Conservation (phyloP, 2,329 filamentous ascomycete genomes). For the Alternaria novae-zelandiae region DNA sequence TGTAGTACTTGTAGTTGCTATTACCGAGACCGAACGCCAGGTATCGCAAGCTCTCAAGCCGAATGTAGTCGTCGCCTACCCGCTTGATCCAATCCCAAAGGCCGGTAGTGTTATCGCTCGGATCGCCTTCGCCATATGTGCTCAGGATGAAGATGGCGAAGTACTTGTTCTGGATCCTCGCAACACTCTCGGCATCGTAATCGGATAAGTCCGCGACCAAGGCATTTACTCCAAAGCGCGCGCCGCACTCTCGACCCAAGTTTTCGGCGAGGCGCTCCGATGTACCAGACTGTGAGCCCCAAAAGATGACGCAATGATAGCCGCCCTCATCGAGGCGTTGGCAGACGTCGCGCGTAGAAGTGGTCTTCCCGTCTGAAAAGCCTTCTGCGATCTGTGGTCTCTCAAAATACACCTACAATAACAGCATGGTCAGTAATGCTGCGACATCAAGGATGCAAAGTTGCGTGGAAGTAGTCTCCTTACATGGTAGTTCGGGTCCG, state of each 20-base stretch:
- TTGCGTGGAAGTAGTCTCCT: background rate
- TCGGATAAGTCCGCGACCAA: conserved; percentile 56
- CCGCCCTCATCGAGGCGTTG: conserved; percentile 50
- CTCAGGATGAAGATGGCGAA: conserved; percentile 47
- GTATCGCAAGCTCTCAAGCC: conserved; percentile 45
- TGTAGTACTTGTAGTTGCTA: conserved; percentile 57
- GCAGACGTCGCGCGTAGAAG: conserved; percentile 55
- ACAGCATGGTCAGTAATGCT: background rate
- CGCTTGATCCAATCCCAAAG: conserved; percentile 46
- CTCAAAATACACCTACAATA: conserved; percentile 52
- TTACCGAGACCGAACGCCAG: conserved; percentile 55
- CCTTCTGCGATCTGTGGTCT: conserved; percentile 54
- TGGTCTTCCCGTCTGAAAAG: conserved; percentile 18
- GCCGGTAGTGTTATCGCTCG: conserved; percentile 46
- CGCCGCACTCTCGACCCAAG: conserved; percentile 49
- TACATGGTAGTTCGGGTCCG: conserved; percentile 56
- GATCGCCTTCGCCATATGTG: conserved; percentile 50
- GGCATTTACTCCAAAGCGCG: conserved; percentile 50
- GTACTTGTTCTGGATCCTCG: conserved; percentile 30
- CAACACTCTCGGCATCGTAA: conserved; percentile 53
- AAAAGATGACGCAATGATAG: conserved; percentile 52
- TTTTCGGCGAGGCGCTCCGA: conserved; percentile 53
- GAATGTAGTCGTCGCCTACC: conserved; percentile 23
- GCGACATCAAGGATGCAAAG: background rate
- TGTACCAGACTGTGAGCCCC: conserved; percentile 58